These are phyloP conservation scores for Phytophthora palmivora DNA, from an alignment of 352 stramenopile species.

Conservation along the genomic window DNA sequence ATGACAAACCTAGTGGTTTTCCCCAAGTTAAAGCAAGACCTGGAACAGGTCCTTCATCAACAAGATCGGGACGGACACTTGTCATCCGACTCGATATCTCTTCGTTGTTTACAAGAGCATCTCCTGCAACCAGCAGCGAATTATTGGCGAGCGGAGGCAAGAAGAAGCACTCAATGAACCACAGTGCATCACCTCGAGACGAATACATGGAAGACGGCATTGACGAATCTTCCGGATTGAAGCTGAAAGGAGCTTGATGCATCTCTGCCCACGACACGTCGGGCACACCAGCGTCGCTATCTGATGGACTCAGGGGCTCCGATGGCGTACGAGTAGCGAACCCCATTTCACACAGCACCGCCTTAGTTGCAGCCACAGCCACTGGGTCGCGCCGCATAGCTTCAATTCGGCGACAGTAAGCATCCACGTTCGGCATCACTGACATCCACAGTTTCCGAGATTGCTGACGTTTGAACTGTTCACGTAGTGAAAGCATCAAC, in stretches of 20 bases:
- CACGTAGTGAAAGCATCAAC: slow-evolving; percentile 23
- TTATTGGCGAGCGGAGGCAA: slow-evolving; percentile 44
- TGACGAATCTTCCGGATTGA: slow-evolving; percentile 18
- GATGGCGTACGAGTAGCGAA: slow-evolving; percentile 21
- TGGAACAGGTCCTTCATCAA: slow-evolving; percentile 33
- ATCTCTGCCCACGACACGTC: slow-evolving; percentile 15
- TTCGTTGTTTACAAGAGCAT: slow-evolving; percentile 37
- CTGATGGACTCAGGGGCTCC: slow-evolving; percentile 10
- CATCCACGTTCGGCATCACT: slow-evolving; percentile 50
- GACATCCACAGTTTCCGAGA: slow-evolving; percentile 41
- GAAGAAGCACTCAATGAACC: slow-evolving; percentile 66
- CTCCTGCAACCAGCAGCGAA: slow-evolving; percentile 45
- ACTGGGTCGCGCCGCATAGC: slow-evolving; percentile 48
- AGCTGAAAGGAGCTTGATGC: slow-evolving; percentile 22
- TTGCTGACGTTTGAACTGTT: slow-evolving; percentile 41
- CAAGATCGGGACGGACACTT: slow-evolving; percentile 11
- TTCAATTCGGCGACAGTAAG: slow-evolving; percentile 55
- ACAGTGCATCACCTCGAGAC: slow-evolving; percentile 44
- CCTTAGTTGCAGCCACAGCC: slow-evolving; percentile 40
- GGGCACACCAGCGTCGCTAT: slow-evolving; percentile 18
- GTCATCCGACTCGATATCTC: slow-evolving; percentile 33
- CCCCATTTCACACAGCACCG: slow-evolving; percentile 35
- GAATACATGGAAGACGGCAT: slow-evolving; percentile 43
- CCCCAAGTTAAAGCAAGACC: slow-evolving; percentile 71
- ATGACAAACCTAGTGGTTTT: slow-evolving; percentile 56